A percentile compares a stretch with the other conserved stretches of the same genome.
Evolutionary conservation across 2,329 filamentous ascomycete species (phyloP).

Genomic region (Trichophyton verrucosum): DNA sequence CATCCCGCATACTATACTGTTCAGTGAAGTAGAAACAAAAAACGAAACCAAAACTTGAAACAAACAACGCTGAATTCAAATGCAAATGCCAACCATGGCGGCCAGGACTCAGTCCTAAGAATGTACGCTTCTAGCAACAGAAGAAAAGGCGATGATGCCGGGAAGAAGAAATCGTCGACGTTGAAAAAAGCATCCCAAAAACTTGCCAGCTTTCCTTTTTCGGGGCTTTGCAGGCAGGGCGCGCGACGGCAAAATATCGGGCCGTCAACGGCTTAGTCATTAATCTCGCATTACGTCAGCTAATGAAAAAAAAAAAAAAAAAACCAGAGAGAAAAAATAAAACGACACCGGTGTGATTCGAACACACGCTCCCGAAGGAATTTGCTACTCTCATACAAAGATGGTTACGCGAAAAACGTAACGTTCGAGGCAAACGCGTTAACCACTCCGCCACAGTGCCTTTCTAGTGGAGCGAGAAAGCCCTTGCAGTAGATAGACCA

Average conservation of each 20-base stretch:
- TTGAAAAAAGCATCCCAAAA: not conserved
- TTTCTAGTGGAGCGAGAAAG: not conserved
- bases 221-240: not conserved
- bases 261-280: not conserved
- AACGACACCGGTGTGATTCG: constrained; percentile 3
- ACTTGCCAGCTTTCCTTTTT: constrained; percentile 2
- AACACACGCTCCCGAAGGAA: constrained; percentile 2
- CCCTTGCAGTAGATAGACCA: not conserved
- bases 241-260: not conserved
- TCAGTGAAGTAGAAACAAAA: not conserved
- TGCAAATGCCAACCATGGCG: constrained; percentile 3
- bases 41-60: not conserved
- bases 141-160: not conserved
- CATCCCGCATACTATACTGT: not conserved
- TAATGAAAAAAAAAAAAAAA: not conserved
- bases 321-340: not conserved
- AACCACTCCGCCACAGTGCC: constrained; percentile 5
- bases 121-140: not conserved
- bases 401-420: not conserved
- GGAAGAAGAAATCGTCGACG: not conserved
- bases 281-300: too few species aligned
- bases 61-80: constrained; percentile 2
- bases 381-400: not conserved
- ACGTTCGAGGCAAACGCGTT: constrained; percentile 1
- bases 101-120: not conserved